Percentiles rank a stretch among this genome's conserved stretches.
These are phyloP conservation scores for Raddia distichophylla DNA, from an alignment of 176 grass and related monocot genomes.

Conservation along the genomic window DNA sequence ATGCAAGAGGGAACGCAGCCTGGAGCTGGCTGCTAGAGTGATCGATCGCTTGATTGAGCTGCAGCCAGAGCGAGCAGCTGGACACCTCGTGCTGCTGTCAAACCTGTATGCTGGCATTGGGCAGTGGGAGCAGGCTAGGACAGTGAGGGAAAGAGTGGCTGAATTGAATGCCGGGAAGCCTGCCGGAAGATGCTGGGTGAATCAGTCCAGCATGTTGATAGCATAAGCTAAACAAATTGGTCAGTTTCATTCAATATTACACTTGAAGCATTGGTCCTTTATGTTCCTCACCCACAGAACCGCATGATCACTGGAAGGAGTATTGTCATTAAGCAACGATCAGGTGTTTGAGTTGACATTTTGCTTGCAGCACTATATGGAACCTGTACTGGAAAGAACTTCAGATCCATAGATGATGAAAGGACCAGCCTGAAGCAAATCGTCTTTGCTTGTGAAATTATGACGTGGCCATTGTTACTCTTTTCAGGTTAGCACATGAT, in stretches of 20 bases:
- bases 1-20: constrained; percentile 58
- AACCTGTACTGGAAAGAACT: background rate
- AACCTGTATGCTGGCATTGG: constrained; percentile 54
- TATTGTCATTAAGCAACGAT: background rate
- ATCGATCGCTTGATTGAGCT: constrained; percentile 48
- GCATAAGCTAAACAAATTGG: background rate
- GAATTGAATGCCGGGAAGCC: constrained; percentile 49
- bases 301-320: background rate
- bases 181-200: constrained; percentile 47
- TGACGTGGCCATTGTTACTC: constrained; percentile 16
- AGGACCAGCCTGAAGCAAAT: constrained; percentile 13
- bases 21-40: constrained; percentile 53
- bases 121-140: constrained; percentile 50
- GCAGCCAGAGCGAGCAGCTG: constrained; percentile 49
- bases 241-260: background rate
- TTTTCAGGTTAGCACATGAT: constrained; percentile 41
- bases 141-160: constrained; percentile 54
- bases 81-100: constrained; percentile 61
- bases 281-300: background rate
- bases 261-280: background rate
- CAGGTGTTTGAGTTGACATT: background rate
- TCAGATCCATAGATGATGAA: constrained; percentile 1
- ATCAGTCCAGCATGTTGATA: constrained; percentile 36
- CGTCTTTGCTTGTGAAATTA: constrained; percentile 20
- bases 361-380: background rate